Base-by-base conservation (phyloP, 2,329 filamentous ascomycete species). In the Trichoderma sp. region DNA sequence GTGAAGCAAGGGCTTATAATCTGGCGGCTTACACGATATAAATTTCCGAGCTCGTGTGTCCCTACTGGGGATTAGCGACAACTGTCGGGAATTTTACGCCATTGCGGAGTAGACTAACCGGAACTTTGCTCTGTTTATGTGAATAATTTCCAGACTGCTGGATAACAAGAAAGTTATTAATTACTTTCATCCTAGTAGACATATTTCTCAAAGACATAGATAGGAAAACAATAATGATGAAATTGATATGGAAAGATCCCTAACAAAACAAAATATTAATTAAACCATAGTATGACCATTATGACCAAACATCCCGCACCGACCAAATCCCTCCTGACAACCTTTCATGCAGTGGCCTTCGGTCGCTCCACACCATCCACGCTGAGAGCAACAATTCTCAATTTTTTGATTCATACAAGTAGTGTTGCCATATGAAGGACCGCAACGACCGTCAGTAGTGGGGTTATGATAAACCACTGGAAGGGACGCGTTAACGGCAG, bases 291-390 rank as follows among this genome's bases (percentile, higher is more conserved):
- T 3, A 7, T 38, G 35, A 38, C 35, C 35, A 16, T 3, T 3
- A 38, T 38, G 35, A 16, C 45, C 53, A 56, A 31, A 33, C n/a
- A 56, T 8, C 12, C 75, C 71, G 45, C 82, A 83, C 1, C 77
- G 81, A 4, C 82, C 83, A 64, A 78, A 83, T 11, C 66, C 78
- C 8, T 79, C 75, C 77, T 86, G 85, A 76, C 85, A 87, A 12
- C 83, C 84, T 1, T 76, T 79, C 33, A 80, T 80, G 78, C 85
- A 87, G 76, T 87, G 84, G 45, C 83, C 84, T n/a, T 79, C 80
- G 2, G 83, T 83, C 24, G 79, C 80, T 59, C 86, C 85, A 77
- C 85, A 87, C 78, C 81, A 83, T 16, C 82, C 81, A 18, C 66
- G 68, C n/a, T 73, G 62, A 1, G 82, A 83, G 67, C 82, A 83